Conservation (phyloP, 1,284 basidiomycete genomes). For the Trametes pubescens region DNA sequence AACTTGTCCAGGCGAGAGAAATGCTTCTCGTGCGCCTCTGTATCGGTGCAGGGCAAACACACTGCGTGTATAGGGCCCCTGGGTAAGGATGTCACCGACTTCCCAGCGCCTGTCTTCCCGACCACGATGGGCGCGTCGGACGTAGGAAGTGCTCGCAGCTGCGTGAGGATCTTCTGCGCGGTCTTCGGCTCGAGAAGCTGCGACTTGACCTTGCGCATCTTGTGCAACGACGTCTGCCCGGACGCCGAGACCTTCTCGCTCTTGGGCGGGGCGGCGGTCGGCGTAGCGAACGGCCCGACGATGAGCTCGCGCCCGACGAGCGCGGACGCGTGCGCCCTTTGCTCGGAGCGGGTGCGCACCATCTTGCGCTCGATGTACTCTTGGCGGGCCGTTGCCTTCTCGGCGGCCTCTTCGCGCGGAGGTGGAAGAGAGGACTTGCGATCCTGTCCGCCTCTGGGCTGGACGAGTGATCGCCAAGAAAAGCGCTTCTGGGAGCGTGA, state of each 20-base stretch:
- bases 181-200: slow-evolving; percentile 70
- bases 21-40: slow-evolving; percentile 62
- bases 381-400: slow-evolving; percentile 23
- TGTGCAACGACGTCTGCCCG: slow-evolving; percentile 50
- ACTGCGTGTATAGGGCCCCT: slow-evolving; percentile 76
- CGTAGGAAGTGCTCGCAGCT: slow-evolving; percentile 60
- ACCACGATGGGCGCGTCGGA: slow-evolving; percentile 36
- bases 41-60: slow-evolving; percentile 68
- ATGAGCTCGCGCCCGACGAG: slow-evolving; percentile 71
- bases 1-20: slow-evolving; percentile 51
- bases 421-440: slow-evolving; percentile 47
- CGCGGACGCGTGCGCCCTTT: slow-evolving; percentile 70
- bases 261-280: slow-evolving; percentile 37
- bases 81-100: slow-evolving; percentile 29
- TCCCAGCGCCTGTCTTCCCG: slow-evolving; percentile 32
- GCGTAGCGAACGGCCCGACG: slow-evolving; percentile 54
- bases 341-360: slow-evolving; percentile 55
- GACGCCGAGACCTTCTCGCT: slow-evolving; percentile 47
- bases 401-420: slow-evolving; percentile 45
- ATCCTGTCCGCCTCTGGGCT: slow-evolving; percentile 30
- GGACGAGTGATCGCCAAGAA: slow-evolving; percentile 38
- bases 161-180: slow-evolving; percentile 73
- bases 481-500: slow-evolving; percentile 35
- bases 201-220: slow-evolving; percentile 73
- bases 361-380: slow-evolving; percentile 31